These are phyloP conservation scores for Solanum okadae DNA, from an alignment of 257 asterid species.

Conservation along the genomic window DNA sequence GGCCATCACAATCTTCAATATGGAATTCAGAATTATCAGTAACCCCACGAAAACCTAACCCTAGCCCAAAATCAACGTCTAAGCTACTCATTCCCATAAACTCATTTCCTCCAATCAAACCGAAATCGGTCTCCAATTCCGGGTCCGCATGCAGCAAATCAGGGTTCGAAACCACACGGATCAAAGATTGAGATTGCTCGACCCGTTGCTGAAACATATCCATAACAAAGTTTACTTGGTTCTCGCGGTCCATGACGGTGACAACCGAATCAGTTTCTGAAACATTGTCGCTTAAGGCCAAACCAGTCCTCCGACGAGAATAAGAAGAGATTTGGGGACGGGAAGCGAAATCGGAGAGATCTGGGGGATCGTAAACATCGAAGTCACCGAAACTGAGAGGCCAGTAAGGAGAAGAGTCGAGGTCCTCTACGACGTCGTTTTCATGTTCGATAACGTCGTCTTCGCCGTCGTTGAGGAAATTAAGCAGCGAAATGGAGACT, in stretches of 20 bases:
- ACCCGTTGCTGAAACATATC: constrained; percentile 32
- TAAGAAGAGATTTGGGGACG: neutral
- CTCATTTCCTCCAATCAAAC: constrained; percentile 8
- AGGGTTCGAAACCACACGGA: constrained; percentile 1
- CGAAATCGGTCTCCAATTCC: constrained; percentile 6
- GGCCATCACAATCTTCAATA: constrained; percentile 11
- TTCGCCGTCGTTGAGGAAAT: constrained; percentile 11
- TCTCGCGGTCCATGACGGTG: constrained; percentile 12
- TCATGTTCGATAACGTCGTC: neutral
- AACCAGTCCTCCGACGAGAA: neutral
- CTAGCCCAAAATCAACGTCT: constrained; percentile 21
- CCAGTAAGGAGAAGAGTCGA: constrained; percentile 10
- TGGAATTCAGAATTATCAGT: constrained; percentile 4
- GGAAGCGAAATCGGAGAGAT: constrained; percentile 7
- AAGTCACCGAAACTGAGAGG: constrained; percentile 17
- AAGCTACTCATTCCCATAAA: constrained; percentile 6
- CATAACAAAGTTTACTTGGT: constrained; percentile 29
- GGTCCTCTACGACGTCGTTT: neutral
- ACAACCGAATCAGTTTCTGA: constrained; percentile 9
- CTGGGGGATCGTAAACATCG: constrained; percentile 5
- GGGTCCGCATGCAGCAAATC: constrained; percentile 3
- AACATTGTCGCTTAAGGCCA: neutral
- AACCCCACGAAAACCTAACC: constrained; percentile 17
- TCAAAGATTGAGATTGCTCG: constrained; percentile 17
- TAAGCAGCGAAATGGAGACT: constrained; percentile 10